Percentiles rank a stretch among this genome's conserved stretches.
phyloP scores from a whole-genome alignment of 352 stramenopile species.

The Pythium volutum region DNA sequence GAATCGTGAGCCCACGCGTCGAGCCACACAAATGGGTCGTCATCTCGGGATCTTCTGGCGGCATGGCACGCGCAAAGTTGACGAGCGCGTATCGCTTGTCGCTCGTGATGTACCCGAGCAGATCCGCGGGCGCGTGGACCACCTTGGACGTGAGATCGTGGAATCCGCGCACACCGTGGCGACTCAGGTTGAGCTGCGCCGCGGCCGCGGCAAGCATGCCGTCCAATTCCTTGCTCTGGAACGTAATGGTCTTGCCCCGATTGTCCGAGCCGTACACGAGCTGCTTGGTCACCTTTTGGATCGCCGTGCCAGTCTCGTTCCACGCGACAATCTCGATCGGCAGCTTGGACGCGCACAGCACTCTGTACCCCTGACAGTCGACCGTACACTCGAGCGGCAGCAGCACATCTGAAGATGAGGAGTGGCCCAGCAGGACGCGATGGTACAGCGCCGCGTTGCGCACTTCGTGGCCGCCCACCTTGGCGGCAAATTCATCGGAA shows the following conservation, averaged over 20 bases:
- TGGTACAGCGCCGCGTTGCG: slow-evolving; percentile 81
- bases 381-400: slow-evolving; percentile 78
- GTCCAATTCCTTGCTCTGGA: slow-evolving; percentile 81
- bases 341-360: slow-evolving; percentile 84
- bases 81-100: slow-evolving; percentile 65
- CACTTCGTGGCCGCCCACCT: slow-evolving; percentile 78
- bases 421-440: slow-evolving; percentile 32
- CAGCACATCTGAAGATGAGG: slow-evolving; percentile 37
- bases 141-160: slow-evolving; percentile 86
- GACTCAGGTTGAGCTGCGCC: slow-evolving; percentile 74
- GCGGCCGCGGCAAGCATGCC: slow-evolving; percentile 56
- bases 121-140: slow-evolving; percentile 74
- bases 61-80: slow-evolving; percentile 86
- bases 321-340: slow-evolving; percentile 72
- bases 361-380: slow-evolving; percentile 87
- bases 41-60: slow-evolving; percentile 80
- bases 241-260: slow-evolving; percentile 72
- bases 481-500: slow-evolving; percentile 86
- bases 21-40: slow-evolving; percentile 75
- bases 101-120: slow-evolving; percentile 69
- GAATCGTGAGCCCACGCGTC: slow-evolving; percentile 84
- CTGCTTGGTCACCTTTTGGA: slow-evolving; percentile 68
- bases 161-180: slow-evolving; percentile 80
- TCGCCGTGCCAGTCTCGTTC: slow-evolving; percentile 49
- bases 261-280: slow-evolving; percentile 87